A percentile compares a stretch with the other conserved stretches of the same genome.
These are phyloP conservation scores for Coemansia sp. DNA, from an alignment of 192 early-diverging fungal species.

Conservation along the genomic window DNA sequence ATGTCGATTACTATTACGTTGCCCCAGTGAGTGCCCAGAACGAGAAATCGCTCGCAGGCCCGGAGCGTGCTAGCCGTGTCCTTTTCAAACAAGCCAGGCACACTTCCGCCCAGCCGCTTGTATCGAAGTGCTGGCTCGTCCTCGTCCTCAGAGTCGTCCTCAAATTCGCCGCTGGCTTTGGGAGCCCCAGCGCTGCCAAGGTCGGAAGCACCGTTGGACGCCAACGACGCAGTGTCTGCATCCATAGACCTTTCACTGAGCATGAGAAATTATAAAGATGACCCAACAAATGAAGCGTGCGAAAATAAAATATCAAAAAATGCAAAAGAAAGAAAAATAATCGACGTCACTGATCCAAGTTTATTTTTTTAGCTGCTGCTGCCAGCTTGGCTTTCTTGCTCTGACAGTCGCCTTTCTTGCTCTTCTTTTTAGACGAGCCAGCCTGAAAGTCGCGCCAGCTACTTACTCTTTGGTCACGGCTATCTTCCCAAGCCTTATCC, in stretches of 20 bases:
- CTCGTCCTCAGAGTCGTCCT: slow-evolving; percentile 55
- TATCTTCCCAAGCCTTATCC: slow-evolving; percentile 44
- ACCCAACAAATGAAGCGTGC: neutral
- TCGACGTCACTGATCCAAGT: neutral
- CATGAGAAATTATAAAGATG: slow-evolving; percentile 2
- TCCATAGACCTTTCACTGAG: neutral
- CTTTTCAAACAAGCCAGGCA: slow-evolving; percentile 69
- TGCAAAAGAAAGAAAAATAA: neutral
- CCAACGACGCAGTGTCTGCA: neutral
- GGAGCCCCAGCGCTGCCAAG: neutral
- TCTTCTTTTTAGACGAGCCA: slow-evolving; percentile 1
- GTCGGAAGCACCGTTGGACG: neutral
- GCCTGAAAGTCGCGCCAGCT: slow-evolving; percentile 44
- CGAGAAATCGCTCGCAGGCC: slow-evolving; percentile 84
- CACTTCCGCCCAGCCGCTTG: slow-evolving; percentile 73
- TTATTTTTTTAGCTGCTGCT: neutral
- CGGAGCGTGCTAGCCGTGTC: slow-evolving; percentile 80
- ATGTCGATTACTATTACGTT: slow-evolving; percentile 87
- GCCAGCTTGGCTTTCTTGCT: neutral
- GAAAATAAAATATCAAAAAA: neutral
- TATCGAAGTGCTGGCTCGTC: slow-evolving; percentile 93
- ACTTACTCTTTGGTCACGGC: slow-evolving; percentile 38
- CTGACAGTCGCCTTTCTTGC: neutral
- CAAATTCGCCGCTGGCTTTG: slow-evolving; percentile 36
- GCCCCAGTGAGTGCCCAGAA: slow-evolving; percentile 92